Percentiles rank a stretch among this genome's conserved stretches.
phyloP scores from a whole-genome alignment of 2,329 filamentous ascomycete genomes.

The Pestalotiopsis sp. region DNA sequence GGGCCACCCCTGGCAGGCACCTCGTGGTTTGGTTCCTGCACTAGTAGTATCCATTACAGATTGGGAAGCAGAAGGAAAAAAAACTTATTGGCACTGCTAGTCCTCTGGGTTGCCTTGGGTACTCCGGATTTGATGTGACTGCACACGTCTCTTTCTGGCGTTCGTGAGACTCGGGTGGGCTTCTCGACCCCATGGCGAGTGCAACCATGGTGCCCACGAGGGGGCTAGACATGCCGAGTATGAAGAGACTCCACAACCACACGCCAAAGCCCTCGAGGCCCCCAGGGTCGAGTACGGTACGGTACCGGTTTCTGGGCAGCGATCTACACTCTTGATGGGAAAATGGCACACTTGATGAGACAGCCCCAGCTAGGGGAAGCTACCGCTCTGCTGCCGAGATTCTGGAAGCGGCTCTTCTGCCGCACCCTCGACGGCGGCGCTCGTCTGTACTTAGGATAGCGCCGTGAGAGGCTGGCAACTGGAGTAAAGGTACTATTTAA shows the following conservation, averaged over 20 bases:
- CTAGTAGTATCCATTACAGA: background rate
- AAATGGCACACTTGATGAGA: background rate
- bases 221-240: background rate
- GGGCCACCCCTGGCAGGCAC: background rate
- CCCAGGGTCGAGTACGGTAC: background rate
- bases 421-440: background rate
- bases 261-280: background rate
- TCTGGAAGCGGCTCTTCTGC: background rate
- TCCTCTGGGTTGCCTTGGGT: background rate
- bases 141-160: background rate
- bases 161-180: background rate
- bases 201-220: background rate
- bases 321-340: background rate
- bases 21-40: constrained; percentile 9
- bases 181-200: background rate
- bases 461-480: background rate
- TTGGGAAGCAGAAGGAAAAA: background rate
- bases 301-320: background rate
- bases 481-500: background rate
- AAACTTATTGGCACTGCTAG: too few species aligned
- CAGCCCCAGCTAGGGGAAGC: background rate
- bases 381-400: background rate
- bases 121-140: background rate
- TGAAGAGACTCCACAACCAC: background rate
- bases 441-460: background rate